Evolutionary conservation across 2,329 filamentous ascomycete species (phyloP).

Genomic region (Aquanectria penicillioides): DNA sequence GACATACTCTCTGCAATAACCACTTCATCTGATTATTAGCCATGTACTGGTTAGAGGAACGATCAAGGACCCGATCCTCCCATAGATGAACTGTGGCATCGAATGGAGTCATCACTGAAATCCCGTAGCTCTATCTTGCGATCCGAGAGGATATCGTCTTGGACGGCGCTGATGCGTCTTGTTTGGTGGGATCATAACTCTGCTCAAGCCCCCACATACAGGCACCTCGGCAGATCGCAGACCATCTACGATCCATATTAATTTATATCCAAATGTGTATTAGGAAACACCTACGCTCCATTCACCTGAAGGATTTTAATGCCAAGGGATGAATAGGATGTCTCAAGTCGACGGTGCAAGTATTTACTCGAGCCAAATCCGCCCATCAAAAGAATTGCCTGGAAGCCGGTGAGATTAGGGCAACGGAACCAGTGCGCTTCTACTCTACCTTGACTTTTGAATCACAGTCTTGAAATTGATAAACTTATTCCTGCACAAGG

Average conservation of each 20-base stretch:
- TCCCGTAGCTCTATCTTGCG: not conserved
- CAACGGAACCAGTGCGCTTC: too few species aligned
- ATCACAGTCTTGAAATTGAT: not conserved
- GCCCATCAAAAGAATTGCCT: not conserved
- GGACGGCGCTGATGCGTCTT: not conserved
- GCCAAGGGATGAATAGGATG: not conserved
- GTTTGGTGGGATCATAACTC: not conserved
- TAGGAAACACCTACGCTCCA: not conserved
- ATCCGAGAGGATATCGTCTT: not conserved
- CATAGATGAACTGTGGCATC: not conserved
- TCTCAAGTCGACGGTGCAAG: not conserved
- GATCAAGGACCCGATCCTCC: not conserved
- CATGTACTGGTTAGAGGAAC: too few species aligned
- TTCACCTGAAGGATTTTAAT: not conserved
- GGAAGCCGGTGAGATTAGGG: not conserved
- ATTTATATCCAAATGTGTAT: not conserved
- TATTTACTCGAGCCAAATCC: not conserved
- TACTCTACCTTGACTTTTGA: not conserved
- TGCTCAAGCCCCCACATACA: conserved; percentile 3
- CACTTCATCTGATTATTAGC: not conserved
- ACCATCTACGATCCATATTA: not conserved
- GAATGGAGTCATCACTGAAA: not conserved
- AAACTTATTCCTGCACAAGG: not conserved
- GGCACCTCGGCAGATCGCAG: not conserved
- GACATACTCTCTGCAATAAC: not conserved